phyloP scores from a whole-genome alignment of 768 basidiomycete species.

The Fomitopsis pulvina region DNA sequence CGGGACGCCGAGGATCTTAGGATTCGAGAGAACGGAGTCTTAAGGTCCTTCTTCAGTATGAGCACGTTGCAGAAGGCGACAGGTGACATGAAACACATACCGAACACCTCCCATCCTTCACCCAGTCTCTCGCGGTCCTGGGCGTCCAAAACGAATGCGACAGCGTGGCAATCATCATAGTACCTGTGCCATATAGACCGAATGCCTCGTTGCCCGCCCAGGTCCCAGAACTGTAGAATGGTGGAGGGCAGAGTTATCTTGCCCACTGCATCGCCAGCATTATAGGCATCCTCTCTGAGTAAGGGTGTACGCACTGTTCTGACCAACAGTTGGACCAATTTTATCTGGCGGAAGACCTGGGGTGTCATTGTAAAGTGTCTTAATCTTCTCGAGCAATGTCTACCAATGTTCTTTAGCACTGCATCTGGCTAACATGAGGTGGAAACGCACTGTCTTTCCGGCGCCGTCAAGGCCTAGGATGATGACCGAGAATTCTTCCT shows the following conservation, averaged over 20 bases:
- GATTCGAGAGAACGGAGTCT: constrained; percentile 83
- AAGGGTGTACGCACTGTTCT: constrained; percentile 72
- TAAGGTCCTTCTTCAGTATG: constrained; percentile 25
- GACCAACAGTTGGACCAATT: constrained; percentile 94
- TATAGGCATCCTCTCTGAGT: background rate
- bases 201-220: constrained; percentile 93
- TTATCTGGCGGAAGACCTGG: constrained; percentile 89
- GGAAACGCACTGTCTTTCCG: constrained; percentile 70
- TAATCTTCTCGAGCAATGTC: constrained; percentile 91
- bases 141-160: constrained; percentile 93
- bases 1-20: constrained; percentile 85
- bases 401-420: constrained; percentile 19
- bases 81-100: constrained; percentile 38
- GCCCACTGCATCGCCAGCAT: constrained; percentile 51
- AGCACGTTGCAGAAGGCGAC: background rate
- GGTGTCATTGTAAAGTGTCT: constrained; percentile 81
- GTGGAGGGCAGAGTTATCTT: constrained; percentile 91
- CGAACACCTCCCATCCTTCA: constrained; percentile 97
- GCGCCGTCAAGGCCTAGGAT: constrained; percentile 92
- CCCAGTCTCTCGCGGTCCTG: constrained; percentile 81
- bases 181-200: constrained; percentile 92
- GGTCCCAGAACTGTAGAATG: constrained; percentile 93
- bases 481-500: constrained; percentile 89
- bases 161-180: constrained; percentile 95
- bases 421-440: background rate